These are phyloP conservation scores for Vanilla planifolia DNA, from an alignment of 106 monocot genomes.

Conservation along the genomic window DNA sequence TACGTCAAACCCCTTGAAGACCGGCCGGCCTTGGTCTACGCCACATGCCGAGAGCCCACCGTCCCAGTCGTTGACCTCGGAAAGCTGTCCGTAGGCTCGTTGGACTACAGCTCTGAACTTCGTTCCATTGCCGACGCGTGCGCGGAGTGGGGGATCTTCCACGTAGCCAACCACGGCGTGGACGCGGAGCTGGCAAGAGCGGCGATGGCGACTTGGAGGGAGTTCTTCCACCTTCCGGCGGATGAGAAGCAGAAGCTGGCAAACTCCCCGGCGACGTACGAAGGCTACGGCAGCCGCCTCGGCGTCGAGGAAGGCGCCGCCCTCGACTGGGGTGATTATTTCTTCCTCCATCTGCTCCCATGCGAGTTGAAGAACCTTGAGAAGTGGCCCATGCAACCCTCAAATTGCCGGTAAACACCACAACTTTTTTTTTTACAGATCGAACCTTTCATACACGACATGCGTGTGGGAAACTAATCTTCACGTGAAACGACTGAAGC, in stretches of 20 bases:
- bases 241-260: conserved; percentile 19
- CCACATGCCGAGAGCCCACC: no score
- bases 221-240: conserved; percentile 21
- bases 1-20: conserved; percentile 9
- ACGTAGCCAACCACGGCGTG: conserved; percentile 30
- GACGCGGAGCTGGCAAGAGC: conserved; percentile 5
- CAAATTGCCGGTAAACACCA: no score
- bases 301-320: conserved; percentile 12
- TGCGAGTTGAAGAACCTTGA: not conserved
- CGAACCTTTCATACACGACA: no score
- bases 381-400: conserved; percentile 19
- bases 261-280: conserved; percentile 16
- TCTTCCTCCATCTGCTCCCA: conserved; percentile 25
- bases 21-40: not conserved
- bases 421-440: no score
- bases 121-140: conserved; percentile 7
- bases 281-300: conserved; percentile 24
- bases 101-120: not conserved
- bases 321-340: conserved; percentile 31
- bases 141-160: conserved; percentile 33
- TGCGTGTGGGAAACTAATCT: no score
- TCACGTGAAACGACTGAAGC: no score
- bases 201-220: conserved; percentile 10
- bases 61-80: conserved; percentile 10
- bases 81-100: not conserved